These are phyloP conservation scores for Saccharum spontaneum DNA, from an alignment of 176 grass and related monocot genomes.

Conservation along the genomic window DNA sequence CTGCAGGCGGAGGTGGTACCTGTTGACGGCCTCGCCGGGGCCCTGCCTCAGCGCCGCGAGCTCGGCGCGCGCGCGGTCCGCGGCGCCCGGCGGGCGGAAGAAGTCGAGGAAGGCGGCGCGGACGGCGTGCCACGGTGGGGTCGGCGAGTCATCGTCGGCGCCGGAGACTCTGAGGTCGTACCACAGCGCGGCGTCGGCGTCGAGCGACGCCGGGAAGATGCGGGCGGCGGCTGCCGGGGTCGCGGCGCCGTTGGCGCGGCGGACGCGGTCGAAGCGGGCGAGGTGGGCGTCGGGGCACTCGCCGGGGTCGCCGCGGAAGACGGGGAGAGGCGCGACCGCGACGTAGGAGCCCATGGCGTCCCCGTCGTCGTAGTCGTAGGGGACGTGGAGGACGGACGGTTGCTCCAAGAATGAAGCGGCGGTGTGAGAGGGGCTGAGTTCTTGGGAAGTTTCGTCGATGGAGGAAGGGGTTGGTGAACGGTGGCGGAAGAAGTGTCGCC, in stretches of 20 bases:
- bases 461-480: constrained; percentile 15
- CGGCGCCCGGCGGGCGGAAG: constrained; percentile 48
- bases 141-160: background rate
- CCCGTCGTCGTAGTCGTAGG: background rate
- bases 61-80: constrained; percentile 44
- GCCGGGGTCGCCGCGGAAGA: constrained; percentile 62
- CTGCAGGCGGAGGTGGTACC: constrained; percentile 61
- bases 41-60: constrained; percentile 47
- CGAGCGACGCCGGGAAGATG: constrained; percentile 67
- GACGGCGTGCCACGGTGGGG: constrained; percentile 41
- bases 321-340: constrained; percentile 35
- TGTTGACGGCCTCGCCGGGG: constrained; percentile 41
- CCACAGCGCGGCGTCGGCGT: constrained; percentile 64
- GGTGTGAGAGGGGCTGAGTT: constrained; percentile 10
- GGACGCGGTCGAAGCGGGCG: constrained; percentile 55
- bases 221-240: constrained; percentile 33
- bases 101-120: constrained; percentile 56
- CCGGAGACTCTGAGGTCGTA: constrained; percentile 22
- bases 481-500: background rate
- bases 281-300: constrained; percentile 64
- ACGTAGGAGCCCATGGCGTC: constrained; percentile 22
- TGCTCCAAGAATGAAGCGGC: constrained; percentile 10
- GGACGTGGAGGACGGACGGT: constrained; percentile 15
- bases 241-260: constrained; percentile 46
- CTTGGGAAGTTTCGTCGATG: background rate